Conservation (phyloP, 1,284 basidiomycete species). For the Irpex lacteus region DNA sequence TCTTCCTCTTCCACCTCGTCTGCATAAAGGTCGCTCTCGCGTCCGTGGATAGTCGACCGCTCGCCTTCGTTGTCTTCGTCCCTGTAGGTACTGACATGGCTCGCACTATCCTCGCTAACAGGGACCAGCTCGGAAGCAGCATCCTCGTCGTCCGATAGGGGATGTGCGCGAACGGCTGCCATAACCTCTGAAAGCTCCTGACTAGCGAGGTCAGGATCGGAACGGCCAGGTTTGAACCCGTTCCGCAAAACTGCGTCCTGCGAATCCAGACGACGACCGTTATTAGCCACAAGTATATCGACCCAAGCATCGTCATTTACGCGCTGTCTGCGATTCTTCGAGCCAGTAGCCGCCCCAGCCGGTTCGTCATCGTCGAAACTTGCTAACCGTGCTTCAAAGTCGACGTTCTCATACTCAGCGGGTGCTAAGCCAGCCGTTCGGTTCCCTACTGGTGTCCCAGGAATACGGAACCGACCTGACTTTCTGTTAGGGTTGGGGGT, state of each 20-base stretch:
- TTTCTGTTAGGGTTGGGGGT: conserved; percentile 1
- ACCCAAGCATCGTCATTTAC: conserved; percentile 77
- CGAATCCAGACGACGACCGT: conserved; percentile 52
- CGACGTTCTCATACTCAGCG: conserved; percentile 66
- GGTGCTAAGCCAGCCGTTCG: conserved; percentile 51
- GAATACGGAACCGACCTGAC: conserved; percentile 44
- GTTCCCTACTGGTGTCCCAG: conserved; percentile 42
- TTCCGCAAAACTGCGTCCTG: conserved; percentile 52
- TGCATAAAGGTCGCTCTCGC: conserved; percentile 13
- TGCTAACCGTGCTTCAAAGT: conserved; percentile 71
- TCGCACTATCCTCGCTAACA: conserved; percentile 17
- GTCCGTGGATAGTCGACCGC: conserved; percentile 8
- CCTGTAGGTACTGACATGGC: conserved; percentile 18
- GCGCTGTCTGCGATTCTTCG: conserved; percentile 49
- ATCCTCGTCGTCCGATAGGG: conserved; percentile 46
- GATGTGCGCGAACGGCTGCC: conserved; percentile 55
- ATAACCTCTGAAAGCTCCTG: conserved; percentile 70
- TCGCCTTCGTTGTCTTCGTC: conserved; percentile 19
- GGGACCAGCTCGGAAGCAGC: conserved; percentile 39
- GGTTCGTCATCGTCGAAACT: conserved; percentile 68
- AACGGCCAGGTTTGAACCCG: conserved; percentile 35
- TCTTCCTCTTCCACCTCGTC: conserved; percentile 29
- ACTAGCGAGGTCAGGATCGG: conserved; percentile 70
- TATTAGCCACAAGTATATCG: conserved; percentile 78
- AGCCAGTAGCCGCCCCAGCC: background rate